Percentiles rank a stretch among this genome's conserved stretches.
phyloP scores from a whole-genome alignment of 2,329 filamentous ascomycete genomes.

The Colletotrichum plurivorum region DNA sequence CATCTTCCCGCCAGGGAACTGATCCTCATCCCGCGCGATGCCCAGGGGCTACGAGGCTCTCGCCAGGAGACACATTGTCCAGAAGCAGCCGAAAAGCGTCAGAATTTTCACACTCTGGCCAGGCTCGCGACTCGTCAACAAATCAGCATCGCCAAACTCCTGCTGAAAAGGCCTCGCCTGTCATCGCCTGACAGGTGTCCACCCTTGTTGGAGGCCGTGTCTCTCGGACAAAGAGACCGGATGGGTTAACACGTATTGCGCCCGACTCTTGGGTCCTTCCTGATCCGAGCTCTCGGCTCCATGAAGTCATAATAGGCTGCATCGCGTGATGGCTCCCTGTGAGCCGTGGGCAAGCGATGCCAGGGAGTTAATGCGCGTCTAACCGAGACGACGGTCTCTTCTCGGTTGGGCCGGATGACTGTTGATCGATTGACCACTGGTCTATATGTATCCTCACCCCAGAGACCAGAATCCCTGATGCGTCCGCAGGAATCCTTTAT shows the following conservation, averaged over 20 bases:
- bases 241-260: conserved; percentile 11
- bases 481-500: too few species aligned
- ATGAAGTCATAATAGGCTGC: conserved; percentile 29
- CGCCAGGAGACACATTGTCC: background rate
- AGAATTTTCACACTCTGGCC: background rate
- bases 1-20: conserved; percentile 5
- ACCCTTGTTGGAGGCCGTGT: background rate
- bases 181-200: conserved; percentile 2
- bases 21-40: conserved; percentile 27
- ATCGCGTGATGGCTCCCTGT: conserved; percentile 30
- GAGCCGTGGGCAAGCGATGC: conserved; percentile 31
- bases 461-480: too few species aligned
- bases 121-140: background rate
- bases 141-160: conserved; percentile 8
- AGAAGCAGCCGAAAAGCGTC: background rate
- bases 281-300: conserved; percentile 24
- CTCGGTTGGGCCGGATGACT: too few species aligned
- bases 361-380: background rate
- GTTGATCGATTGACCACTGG: background rate
- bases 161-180: conserved; percentile 5
- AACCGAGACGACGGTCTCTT: background rate
- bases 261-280: conserved; percentile 32
- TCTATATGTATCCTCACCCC: too few species aligned
- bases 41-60: background rate
- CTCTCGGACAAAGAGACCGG: conserved; percentile 14